Conservation (phyloP, 1,139 yeast species). For the Scheffersomyces quercinus region DNA sequence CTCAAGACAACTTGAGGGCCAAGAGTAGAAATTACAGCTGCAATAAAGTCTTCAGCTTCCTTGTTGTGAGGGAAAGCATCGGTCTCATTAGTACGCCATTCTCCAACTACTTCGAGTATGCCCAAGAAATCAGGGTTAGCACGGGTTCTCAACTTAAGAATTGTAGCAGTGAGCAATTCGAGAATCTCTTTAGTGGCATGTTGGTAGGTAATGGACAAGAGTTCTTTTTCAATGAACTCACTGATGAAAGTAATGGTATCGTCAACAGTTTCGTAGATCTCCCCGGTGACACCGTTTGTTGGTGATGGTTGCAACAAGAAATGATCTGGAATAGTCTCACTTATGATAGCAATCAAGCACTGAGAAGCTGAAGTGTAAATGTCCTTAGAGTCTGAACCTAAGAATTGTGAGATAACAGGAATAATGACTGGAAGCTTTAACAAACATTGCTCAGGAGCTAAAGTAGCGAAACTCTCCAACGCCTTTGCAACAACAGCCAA, state of each 20-base stretch:
- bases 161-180: slow-evolving; percentile 64
- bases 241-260: slow-evolving; percentile 50
- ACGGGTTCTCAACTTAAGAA: slow-evolving; percentile 65
- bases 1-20: slow-evolving; percentile 85
- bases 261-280: slow-evolving; percentile 57
- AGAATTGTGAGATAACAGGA: slow-evolving; percentile 57
- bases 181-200: slow-evolving; percentile 76
- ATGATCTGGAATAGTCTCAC: slow-evolving; percentile 65
- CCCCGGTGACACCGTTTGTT: slow-evolving; percentile 36
- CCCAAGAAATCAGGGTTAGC: slow-evolving; percentile 71
- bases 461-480: slow-evolving; percentile 61
- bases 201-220: slow-evolving; percentile 74
- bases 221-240: slow-evolving; percentile 52
- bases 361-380: slow-evolving; percentile 80
- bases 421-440: slow-evolving; percentile 58
- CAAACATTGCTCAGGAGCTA: slow-evolving; percentile 61
- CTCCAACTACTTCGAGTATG: slow-evolving; percentile 74
- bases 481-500: slow-evolving; percentile 92
- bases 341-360: slow-evolving; percentile 75
- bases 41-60: slow-evolving; percentile 79
- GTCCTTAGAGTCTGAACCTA: slow-evolving; percentile 66
- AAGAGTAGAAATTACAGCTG: slow-evolving; percentile 72
- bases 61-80: slow-evolving; percentile 68
- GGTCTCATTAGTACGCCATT: slow-evolving; percentile 79
- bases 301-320: slow-evolving; percentile 54